phyloP scores from a whole-genome alignment of 331 rosid species.

The Spiraea crenata region DNA sequence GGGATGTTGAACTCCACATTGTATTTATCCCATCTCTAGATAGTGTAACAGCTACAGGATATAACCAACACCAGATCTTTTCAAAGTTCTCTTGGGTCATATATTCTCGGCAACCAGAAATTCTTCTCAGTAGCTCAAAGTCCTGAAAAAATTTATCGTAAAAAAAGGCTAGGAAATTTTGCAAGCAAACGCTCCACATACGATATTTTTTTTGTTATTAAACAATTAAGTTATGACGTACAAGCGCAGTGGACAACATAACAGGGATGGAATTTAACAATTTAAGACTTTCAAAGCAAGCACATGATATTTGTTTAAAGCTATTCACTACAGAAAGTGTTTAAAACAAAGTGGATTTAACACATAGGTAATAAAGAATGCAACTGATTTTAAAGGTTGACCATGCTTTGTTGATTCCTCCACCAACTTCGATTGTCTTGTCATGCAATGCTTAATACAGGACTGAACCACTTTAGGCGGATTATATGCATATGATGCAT shows the following conservation, averaged over 20 bases:
- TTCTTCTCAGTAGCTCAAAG: slow-evolving; percentile 72
- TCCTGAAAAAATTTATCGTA: slow-evolving; percentile 45
- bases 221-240: no score
- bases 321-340: neutral
- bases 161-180: slow-evolving; percentile 5
- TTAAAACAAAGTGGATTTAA: neutral
- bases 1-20: slow-evolving; percentile 78
- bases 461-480: neutral
- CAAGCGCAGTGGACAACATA: no score
- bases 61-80: slow-evolving; percentile 97
- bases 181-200: slow-evolving; percentile 5
- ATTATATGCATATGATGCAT: neutral
- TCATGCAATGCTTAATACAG: neutral
- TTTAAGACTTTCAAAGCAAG: neutral
- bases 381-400: neutral
- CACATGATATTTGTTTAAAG: neutral
- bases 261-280: no score
- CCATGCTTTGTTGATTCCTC: neutral
- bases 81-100: slow-evolving; percentile 74
- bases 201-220: no score
- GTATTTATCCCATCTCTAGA: slow-evolving; percentile 73
- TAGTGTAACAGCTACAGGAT: slow-evolving; percentile 74
- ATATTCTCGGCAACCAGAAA: slow-evolving; percentile 73
- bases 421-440: neutral
- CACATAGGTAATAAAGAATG: neutral